Percentiles rank a stretch among this genome's conserved stretches.
Evolutionary conservation across 2,329 filamentous ascomycete species (phyloP).

Genomic region (Trichoderma arundinaceum): DNA sequence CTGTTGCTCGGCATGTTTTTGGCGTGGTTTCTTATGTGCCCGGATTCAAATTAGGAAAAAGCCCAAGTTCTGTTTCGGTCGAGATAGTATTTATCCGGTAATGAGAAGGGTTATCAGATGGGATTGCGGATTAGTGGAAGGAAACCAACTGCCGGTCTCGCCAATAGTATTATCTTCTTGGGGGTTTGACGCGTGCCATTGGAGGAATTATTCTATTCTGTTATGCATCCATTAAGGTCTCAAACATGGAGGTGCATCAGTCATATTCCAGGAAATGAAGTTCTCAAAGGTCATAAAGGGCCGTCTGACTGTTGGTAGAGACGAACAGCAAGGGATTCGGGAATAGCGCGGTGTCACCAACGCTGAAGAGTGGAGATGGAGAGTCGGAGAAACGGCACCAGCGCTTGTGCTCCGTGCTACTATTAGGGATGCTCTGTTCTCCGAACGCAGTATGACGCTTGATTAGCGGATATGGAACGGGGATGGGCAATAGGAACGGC

Average conservation of each 20-base stretch:
- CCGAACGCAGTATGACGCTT: background rate
- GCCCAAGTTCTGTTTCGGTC: background rate
- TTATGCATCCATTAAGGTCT: background rate
- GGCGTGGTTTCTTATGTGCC: background rate
- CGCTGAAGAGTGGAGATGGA: constrained; percentile 7
- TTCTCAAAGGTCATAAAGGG: background rate
- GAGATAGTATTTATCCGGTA: background rate
- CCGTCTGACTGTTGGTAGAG: background rate
- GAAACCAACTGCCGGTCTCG: background rate
- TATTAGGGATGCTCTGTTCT: background rate
- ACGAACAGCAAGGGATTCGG: background rate
- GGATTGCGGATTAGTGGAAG: no score
- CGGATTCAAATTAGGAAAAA: background rate
- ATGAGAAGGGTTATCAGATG: background rate
- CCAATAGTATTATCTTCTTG: background rate
- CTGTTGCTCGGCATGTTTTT: background rate
- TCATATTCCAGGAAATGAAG: background rate
- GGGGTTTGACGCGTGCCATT: background rate
- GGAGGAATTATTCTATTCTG: constrained; percentile 19
- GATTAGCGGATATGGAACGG: background rate
- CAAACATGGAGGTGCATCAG: background rate
- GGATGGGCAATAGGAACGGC: background rate
- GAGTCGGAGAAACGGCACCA: background rate
- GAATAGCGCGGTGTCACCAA: constrained; percentile 15
- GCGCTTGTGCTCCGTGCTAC: background rate